These are phyloP conservation scores for Mortierella sp. DNA, from an alignment of 371 early-diverging fungal species.

Conservation along the genomic window DNA sequence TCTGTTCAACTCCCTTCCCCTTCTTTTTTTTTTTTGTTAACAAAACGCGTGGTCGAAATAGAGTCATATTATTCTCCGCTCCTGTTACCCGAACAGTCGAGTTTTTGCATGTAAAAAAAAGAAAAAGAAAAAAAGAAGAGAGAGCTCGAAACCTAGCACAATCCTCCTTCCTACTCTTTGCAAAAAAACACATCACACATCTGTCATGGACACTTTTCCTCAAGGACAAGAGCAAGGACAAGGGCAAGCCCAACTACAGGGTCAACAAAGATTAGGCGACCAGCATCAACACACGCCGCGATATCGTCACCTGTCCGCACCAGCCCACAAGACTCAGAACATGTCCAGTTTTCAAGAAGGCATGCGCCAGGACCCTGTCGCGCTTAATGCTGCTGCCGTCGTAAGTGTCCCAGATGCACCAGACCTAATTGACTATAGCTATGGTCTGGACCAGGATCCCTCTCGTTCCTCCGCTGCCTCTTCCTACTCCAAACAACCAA, in stretches of 20 bases:
- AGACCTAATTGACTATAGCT: background rate
- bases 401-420: background rate
- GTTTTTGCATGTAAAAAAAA: too few relatives aligned
- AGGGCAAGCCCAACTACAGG: slow-evolving; percentile 12
- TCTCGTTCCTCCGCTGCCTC: background rate
- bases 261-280: slow-evolving; percentile 1
- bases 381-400: slow-evolving; percentile 16
- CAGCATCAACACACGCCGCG: slow-evolving; percentile 33
- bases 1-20: too few relatives aligned
- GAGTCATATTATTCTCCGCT: too few relatives aligned
- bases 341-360: slow-evolving; percentile 47
- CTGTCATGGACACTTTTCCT: slow-evolving; percentile 26
- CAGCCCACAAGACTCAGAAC: slow-evolving; percentile 42
- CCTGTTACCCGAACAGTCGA: too few relatives aligned
- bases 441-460: slow-evolving; percentile 1
- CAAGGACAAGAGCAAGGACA: slow-evolving; percentile 18
- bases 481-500: background rate
- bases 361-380: slow-evolving; percentile 44
- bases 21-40: too few relatives aligned
- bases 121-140: too few relatives aligned
- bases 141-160: too few relatives aligned
- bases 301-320: slow-evolving; percentile 44
- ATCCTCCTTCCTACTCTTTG: too few relatives aligned
- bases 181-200: background rate
- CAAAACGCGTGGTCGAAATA: too few relatives aligned